phyloP scores from a whole-genome alignment of 192 early-diverging fungal species.

The Entomortierella beljakovae region DNA sequence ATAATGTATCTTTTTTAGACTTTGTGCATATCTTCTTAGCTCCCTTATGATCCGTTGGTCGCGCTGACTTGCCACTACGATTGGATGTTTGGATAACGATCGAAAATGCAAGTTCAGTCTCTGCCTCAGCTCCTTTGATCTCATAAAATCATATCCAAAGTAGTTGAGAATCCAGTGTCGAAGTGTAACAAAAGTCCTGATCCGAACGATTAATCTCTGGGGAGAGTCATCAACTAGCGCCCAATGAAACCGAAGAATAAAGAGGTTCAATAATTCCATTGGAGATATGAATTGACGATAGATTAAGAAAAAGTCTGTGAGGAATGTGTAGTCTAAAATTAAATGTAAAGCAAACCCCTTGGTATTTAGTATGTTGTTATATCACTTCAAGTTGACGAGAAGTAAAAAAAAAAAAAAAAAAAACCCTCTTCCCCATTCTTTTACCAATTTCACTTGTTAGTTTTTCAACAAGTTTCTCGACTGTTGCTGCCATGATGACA shows the following conservation, averaged over 20 bases:
- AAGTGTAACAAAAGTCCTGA: slow-evolving; percentile 69
- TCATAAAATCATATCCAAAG: slow-evolving; percentile 67
- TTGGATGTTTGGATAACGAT: slow-evolving; percentile 50
- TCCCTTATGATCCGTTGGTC: slow-evolving; percentile 65
- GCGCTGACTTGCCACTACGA: slow-evolving; percentile 51
- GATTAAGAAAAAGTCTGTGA: slow-evolving; percentile 74
- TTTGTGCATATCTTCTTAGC: slow-evolving; percentile 34
- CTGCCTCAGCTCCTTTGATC: slow-evolving; percentile 49
- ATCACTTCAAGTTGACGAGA: no score
- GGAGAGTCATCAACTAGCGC: slow-evolving; percentile 61
- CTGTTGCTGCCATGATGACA: slow-evolving; percentile 64
- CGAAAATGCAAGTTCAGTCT: slow-evolving; percentile 54
- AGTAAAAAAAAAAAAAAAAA: background rate
- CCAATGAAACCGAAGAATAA: slow-evolving; percentile 68
- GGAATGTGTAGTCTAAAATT: slow-evolving; percentile 62
- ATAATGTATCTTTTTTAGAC: slow-evolving; percentile 32
- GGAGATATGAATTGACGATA: slow-evolving; percentile 69
- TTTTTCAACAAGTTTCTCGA: slow-evolving; percentile 66
- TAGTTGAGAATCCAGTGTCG: slow-evolving; percentile 72
- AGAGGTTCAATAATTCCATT: slow-evolving; percentile 61
- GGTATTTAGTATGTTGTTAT: no score
- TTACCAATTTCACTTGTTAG: slow-evolving; percentile 65
- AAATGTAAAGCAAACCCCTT: no score
- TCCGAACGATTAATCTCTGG: slow-evolving; percentile 61
- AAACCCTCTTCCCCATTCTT: background rate